Evolutionary conservation across 2,329 filamentous ascomycete genomes (phyloP).

Genomic region (Blumeria hordei): DNA sequence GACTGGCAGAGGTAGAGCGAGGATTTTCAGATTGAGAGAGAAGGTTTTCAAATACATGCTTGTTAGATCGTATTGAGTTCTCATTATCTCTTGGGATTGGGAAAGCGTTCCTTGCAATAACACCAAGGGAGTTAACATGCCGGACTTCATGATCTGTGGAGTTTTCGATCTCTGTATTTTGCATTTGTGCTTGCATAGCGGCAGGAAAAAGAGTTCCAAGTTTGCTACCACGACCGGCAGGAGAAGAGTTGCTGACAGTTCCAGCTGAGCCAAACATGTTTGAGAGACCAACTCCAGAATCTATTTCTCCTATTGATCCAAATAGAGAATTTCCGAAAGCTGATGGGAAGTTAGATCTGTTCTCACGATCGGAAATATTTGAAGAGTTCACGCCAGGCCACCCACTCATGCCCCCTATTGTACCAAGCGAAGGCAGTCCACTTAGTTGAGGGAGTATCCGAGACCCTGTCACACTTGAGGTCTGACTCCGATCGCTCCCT

Average conservation of each 20-base stretch:
- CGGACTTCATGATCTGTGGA: conserved; percentile 36
- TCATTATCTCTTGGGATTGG: conserved; percentile 30
- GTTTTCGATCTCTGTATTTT: conserved; percentile 39
- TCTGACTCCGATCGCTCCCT: conserved; percentile 76
- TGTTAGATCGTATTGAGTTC: conserved; percentile 30
- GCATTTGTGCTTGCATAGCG: conserved; percentile 82
- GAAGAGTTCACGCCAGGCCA: conserved; percentile 25
- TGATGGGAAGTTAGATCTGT: conserved; percentile 23
- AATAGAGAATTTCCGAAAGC: conserved; percentile 64
- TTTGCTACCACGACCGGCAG: conserved; percentile 55
- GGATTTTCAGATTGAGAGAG: conserved; percentile 9
- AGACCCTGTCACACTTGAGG: conserved; percentile 56
- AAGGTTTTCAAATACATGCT: conserved; percentile 29
- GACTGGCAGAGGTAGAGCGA: conserved; percentile 10
- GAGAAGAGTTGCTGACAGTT: conserved; percentile 30
- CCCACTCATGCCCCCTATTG: conserved; percentile 21
- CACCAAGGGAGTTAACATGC: conserved; percentile 36
- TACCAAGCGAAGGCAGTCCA: conserved; percentile 30
- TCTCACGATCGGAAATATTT: conserved; percentile 42
- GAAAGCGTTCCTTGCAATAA: conserved; percentile 39
- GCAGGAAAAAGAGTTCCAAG: conserved; percentile 69
- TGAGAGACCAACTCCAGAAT: conserved; percentile 47
- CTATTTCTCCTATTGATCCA: conserved; percentile 51
- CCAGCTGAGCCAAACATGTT: conserved; percentile 41
- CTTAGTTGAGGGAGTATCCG: conserved; percentile 44